Evolutionary conservation across 2,329 filamentous ascomycete species (phyloP), one percentile per base, ranked within the genome.

Genomic region (Allantophomopsis cytisporea): DNA sequence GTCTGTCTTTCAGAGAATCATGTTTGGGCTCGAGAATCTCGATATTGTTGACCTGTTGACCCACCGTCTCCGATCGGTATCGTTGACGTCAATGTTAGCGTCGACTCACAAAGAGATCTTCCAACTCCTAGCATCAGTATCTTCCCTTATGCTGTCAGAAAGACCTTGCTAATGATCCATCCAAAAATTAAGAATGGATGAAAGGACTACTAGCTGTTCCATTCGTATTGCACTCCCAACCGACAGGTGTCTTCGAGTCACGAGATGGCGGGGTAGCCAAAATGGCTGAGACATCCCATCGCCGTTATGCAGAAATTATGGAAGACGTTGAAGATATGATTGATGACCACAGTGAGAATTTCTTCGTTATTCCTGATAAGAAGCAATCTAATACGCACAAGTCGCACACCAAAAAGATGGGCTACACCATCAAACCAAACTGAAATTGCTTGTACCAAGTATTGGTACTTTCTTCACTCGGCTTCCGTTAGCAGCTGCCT

Each of bases 171-270:
- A 8, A 34, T 15, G 6, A 36, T 16, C 23, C 4, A 6, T 21
- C 23, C 23, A 28, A 28, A 28, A 28, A 28, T 28, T 45, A 52
- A 77, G 86, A 94, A 80, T 96, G 89, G 89, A 85, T 96, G 68
- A 96, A 98, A 63, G 84, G 82, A 31, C 73, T 96, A 4, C 68
- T 96, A 11, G 91, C 91, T 1, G 89, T 96, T 1, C 91, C 91
- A 0, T 98, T 98, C 56, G 89, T 98, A 31, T 74, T 98, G 39
- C 87, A 94, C 59, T 95, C 89, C 1, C 88, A 96, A 56, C 91
- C 91, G 3, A 93, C 86, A 1, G 86, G 86, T 15, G 76, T 87
- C 33, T 87, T 89, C 52, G 80, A 88, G 47, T 68, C 73, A 41
- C 70, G 76, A 50, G 68, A 71, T 41, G 66, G 72, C 40, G 72